Percentiles rank a stretch among this genome's conserved stretches.
phyloP scores from a whole-genome alignment of 495 filamentous ascomycete species.

The Penicillium lividum region DNA sequence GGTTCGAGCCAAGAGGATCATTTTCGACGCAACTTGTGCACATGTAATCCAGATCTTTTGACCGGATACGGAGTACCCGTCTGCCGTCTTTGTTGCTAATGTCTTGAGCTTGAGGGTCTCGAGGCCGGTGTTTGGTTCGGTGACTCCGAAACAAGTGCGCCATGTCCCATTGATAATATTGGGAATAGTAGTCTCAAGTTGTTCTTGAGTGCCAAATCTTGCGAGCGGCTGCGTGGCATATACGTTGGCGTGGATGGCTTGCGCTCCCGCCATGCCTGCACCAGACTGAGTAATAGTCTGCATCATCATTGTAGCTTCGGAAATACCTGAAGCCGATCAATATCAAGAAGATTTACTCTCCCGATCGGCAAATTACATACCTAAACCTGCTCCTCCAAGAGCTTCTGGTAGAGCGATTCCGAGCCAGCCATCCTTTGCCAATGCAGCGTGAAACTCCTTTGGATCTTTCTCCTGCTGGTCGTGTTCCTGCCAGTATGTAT shows the following conservation, averaged over 20 bases:
- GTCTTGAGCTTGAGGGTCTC: conserved; percentile 72
- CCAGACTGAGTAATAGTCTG: conserved; percentile 78
- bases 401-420: conserved; percentile 75
- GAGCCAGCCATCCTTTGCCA: conserved; percentile 81
- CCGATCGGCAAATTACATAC: conserved; percentile 41
- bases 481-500: conserved; percentile 68
- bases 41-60: conserved; percentile 87
- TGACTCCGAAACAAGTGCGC: conserved; percentile 73
- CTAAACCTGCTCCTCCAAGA: conserved; percentile 71
- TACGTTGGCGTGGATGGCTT: conserved; percentile 74
- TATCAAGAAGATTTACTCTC: not conserved
- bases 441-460: conserved; percentile 68
- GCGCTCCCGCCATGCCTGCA: conserved; percentile 76
- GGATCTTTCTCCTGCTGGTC: conserved; percentile 71
- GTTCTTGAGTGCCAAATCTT: conserved; percentile 63
- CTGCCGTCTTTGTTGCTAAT: conserved; percentile 48
- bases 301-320: conserved; percentile 83
- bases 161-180: conserved; percentile 68
- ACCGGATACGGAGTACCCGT: conserved; percentile 63
- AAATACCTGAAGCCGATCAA: conserved; percentile 48
- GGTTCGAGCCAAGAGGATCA: conserved; percentile 77
- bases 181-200: conserved; percentile 61
- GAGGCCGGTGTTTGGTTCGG: conserved; percentile 66
- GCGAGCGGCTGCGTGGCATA: conserved; percentile 78
- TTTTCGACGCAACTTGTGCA: conserved; percentile 73